Conservation (phyloP, 2,329 filamentous ascomycete genomes). For the Ceratocystis harringtonii region DNA sequence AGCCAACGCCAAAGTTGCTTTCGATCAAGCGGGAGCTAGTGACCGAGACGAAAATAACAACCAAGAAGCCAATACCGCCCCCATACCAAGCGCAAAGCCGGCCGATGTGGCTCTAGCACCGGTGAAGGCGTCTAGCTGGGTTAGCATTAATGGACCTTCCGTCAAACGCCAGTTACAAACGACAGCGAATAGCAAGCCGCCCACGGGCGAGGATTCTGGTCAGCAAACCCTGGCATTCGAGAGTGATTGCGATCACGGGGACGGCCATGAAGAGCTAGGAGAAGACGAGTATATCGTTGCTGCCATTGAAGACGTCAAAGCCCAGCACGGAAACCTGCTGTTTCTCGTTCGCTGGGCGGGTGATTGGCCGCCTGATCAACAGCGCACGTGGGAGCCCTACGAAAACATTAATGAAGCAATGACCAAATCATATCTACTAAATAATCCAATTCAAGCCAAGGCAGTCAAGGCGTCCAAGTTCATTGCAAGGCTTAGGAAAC, state of each 20-base stretch:
- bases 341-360: constrained; percentile 43
- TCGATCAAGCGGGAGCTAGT: background rate
- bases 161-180: background rate
- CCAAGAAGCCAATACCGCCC: background rate
- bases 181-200: background rate
- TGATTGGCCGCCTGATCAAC: constrained; percentile 40
- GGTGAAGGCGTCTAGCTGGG: background rate
- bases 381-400: constrained; percentile 44
- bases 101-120: background rate
- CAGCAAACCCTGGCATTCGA: background rate
- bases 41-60: background rate
- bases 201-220: background rate
- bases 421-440: constrained; percentile 1
- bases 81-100: background rate
- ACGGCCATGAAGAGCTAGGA: constrained; percentile 1
- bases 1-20: too few relatives aligned
- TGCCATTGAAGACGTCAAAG: constrained; percentile 30
- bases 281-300: constrained; percentile 26
- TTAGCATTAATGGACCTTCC: constrained; percentile 5
- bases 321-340: constrained; percentile 28
- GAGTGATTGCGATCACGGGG: background rate
- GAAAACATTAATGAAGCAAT: constrained; percentile 28
- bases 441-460: background rate
- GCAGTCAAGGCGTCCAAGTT: background rate
- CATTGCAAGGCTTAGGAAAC: background rate